A percentile compares a stretch with the other conserved stretches of the same genome.
phyloP scores from a whole-genome alignment of 139 green algal species.

The Deuterostichococcus epilithicus region DNA sequence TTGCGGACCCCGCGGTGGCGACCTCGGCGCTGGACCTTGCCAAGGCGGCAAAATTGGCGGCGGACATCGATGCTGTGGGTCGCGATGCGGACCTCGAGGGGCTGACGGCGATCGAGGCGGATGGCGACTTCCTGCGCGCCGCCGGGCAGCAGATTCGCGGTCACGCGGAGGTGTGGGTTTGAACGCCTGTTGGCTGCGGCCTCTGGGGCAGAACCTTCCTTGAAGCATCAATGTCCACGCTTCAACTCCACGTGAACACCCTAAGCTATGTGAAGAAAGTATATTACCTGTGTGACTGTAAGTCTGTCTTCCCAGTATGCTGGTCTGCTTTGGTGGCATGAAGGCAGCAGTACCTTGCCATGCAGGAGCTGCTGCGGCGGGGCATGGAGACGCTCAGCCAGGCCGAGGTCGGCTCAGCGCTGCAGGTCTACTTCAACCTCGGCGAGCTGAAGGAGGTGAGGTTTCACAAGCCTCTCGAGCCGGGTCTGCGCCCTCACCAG shows the following conservation, averaged over 20 bases:
- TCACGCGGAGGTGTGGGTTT: conserved; percentile 58
- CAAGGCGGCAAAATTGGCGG: conserved; percentile 78
- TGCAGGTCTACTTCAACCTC: conserved; percentile 92
- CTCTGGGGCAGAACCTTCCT: too few species aligned
- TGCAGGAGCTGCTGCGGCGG: conserved; percentile 57
- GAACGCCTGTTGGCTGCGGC: too few species aligned
- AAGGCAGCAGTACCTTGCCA: too few species aligned
- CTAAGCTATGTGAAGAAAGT: too few species aligned
- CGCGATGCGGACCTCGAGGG: conserved; percentile 52
- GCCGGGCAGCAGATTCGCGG: conserved; percentile 38
- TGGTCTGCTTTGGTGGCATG: too few species aligned
- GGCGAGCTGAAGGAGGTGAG: conserved; percentile 59
- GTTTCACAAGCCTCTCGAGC: too few species aligned
- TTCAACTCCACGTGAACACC: too few species aligned
- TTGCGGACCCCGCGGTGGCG: neutral
- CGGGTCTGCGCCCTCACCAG: neutral
- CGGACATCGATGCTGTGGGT: conserved; percentile 55
- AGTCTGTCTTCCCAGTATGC: too few species aligned
- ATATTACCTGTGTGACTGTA: too few species aligned
- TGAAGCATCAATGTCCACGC: too few species aligned
- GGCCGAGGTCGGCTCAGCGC: conserved; percentile 79
- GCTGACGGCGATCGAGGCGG: conserved; percentile 51
- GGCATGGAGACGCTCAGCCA: conserved; percentile 80
- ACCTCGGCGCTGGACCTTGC: conserved; percentile 59
- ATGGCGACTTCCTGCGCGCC: conserved; percentile 53